A percentile compares a stretch with the other conserved stretches of the same genome.
phyloP scores from a whole-genome alignment of 768 basidiomycete species.

The Rhodotorula babjevae region DNA sequence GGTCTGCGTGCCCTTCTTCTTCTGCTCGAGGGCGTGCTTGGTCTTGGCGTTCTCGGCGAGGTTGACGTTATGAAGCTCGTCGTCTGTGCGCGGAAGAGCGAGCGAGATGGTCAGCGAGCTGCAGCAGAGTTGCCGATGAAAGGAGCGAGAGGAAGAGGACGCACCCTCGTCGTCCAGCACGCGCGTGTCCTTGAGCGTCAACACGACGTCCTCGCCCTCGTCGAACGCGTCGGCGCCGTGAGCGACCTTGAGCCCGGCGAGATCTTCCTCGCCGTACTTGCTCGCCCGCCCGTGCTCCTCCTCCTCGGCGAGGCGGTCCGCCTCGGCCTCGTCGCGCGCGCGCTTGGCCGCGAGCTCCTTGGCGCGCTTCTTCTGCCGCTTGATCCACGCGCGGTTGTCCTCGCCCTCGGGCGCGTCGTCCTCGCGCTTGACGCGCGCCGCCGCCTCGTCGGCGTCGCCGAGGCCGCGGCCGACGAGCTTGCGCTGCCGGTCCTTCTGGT shows the following conservation, averaged over 20 bases:
- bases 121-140: no score
- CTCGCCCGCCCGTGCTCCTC: slow-evolving; percentile 19
- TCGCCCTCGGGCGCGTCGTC: slow-evolving; percentile 48
- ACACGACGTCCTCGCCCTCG: slow-evolving; percentile 89
- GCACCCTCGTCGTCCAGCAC: slow-evolving; percentile 91
- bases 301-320: slow-evolving; percentile 73
- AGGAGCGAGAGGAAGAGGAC: neutral
- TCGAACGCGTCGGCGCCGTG: slow-evolving; percentile 89
- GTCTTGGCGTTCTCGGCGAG: slow-evolving; percentile 81
- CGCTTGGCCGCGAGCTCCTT: slow-evolving; percentile 64
- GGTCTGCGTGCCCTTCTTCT: slow-evolving; percentile 67
- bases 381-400: slow-evolving; percentile 83
- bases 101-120: slow-evolving; percentile 2
- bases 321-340: slow-evolving; percentile 58
- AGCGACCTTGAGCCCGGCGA: slow-evolving; percentile 88
- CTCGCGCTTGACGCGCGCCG: slow-evolving; percentile 14
- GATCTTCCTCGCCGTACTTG: slow-evolving; percentile 53
- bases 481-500: slow-evolving; percentile 83
- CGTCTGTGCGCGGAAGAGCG: slow-evolving; percentile 58
- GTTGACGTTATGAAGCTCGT: slow-evolving; percentile 92
- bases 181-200: slow-evolving; percentile 92
- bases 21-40: slow-evolving; percentile 72
- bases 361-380: slow-evolving; percentile 81
- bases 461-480: slow-evolving; percentile 89
- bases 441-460: slow-evolving; percentile 67